Conservation (phyloP, 768 basidiomycete species). For the Leccinum fibrillosum region DNA sequence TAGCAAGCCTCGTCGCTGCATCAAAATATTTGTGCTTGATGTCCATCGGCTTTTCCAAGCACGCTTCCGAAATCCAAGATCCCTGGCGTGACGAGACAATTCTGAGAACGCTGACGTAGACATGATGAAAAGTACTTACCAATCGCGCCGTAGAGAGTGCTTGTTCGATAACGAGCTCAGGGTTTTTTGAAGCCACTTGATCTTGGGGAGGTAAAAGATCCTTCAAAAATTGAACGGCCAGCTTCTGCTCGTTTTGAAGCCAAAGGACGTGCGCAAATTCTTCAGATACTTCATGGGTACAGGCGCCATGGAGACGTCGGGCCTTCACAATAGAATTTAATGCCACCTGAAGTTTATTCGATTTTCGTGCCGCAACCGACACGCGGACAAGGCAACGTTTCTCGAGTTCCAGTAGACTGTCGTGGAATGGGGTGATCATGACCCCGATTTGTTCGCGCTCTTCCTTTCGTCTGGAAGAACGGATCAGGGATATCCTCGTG, state of each 20-base stretch:
- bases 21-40: conserved; percentile 73
- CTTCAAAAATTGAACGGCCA: conserved; percentile 74
- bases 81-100: conserved; percentile 50
- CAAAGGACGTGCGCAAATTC: conserved; percentile 92
- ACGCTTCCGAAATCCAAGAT: conserved; percentile 86
- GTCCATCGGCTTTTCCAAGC: conserved; percentile 70
- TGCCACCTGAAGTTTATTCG: conserved; percentile 73
- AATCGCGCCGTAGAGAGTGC: conserved; percentile 59
- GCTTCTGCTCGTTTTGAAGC: conserved; percentile 78
- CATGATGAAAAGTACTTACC: conserved; percentile 39
- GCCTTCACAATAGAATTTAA: conserved; percentile 82
- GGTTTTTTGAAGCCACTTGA: conserved; percentile 8
- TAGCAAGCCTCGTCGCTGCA: conserved; percentile 45
- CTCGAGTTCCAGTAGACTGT: conserved; percentile 56
- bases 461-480: conserved; percentile 65
- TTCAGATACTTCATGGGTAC: conserved; percentile 56
- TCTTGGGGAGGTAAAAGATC: conserved; percentile 27
- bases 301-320: conserved; percentile 49
- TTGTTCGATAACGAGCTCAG: conserved; percentile 23
- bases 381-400: conserved; percentile 67
- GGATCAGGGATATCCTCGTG: conserved; percentile 78
- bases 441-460: conserved; percentile 76
- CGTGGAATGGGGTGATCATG: conserved; percentile 51
- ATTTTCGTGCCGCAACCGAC: conserved; percentile 66
- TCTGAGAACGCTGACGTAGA: not conserved